Percentiles rank a stretch among this genome's conserved stretches.
Conservation (phyloP, 257 asterid species). For the Fraxinus cuspidata region DNA sequence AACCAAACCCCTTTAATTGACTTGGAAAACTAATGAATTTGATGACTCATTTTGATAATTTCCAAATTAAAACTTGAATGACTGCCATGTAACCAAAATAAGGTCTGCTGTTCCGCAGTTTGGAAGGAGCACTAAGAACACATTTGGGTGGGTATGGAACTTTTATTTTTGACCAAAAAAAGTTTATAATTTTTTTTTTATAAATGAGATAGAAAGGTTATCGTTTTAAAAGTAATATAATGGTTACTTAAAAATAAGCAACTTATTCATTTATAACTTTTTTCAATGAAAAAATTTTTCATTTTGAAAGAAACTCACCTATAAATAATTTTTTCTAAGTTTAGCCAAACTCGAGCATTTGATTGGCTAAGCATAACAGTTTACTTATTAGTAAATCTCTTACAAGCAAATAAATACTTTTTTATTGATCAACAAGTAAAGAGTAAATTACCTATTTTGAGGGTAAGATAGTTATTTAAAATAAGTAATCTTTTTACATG, state of each 20-base stretch:
- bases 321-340: background rate
- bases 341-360: background rate
- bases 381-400: background rate
- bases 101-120: background rate
- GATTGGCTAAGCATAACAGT: background rate
- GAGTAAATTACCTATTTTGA: background rate
- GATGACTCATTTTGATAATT: background rate
- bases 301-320: too few species aligned
- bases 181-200: too few species aligned
- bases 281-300: too few species aligned
- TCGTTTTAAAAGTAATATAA: too few species aligned
- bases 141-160: background rate
- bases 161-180: background rate
- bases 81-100: background rate
- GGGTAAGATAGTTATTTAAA: too few species aligned
- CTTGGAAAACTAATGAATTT: background rate
- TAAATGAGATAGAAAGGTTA: too few species aligned
- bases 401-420: background rate
- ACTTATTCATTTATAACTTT: too few species aligned
- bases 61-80: background rate
- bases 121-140: background rate
- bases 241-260: too few species aligned
- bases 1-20: background rate
- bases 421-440: too few species aligned
- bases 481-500: too few species aligned